Evolutionary conservation across 78 protist species (phyloP).

Genomic region (Dictyostelium brefeldianum): DNA sequence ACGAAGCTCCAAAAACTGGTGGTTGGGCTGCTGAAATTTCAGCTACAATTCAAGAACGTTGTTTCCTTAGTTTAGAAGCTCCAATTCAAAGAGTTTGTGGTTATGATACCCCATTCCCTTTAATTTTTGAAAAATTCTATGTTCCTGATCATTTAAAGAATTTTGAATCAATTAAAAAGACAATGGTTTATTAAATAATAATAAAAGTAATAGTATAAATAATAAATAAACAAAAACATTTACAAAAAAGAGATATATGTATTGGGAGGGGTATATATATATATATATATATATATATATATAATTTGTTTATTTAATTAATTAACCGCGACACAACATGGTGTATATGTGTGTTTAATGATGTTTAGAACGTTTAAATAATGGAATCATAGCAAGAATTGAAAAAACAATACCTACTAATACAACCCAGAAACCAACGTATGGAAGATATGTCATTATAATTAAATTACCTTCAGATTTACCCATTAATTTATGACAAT

Average conservation of each 20-base stretch:
- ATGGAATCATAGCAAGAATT: not conserved
- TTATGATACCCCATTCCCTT: slow-evolving; percentile 98
- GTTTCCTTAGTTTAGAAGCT: slow-evolving; percentile 96
- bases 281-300: not conserved
- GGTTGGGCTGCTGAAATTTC: slow-evolving; percentile 97
- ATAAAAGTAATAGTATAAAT: not conserved
- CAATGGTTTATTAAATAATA: slow-evolving; percentile 71
- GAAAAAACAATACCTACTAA: not conserved
- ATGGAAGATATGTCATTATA: not conserved
- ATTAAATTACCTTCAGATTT: not conserved
- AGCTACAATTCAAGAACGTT: slow-evolving; percentile 90
- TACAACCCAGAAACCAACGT: not conserved
- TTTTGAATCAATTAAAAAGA: slow-evolving; percentile 92
- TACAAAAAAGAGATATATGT: not conserved
- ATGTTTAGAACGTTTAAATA: not conserved
- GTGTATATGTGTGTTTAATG: not conserved
- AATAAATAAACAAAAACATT: not conserved
- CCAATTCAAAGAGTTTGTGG: slow-evolving; percentile 97
- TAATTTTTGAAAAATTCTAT: slow-evolving; percentile 92
- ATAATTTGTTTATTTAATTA: slow-evolving; percentile 2
- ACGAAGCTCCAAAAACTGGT: slow-evolving; percentile 97
- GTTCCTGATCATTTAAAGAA: slow-evolving; percentile 94
- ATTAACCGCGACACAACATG: too few species aligned
- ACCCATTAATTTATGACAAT: slow-evolving; percentile 7
- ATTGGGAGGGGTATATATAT: not conserved